These are phyloP conservation scores for Podaxis sp. DNA, from an alignment of 768 basidiomycete genomes.

Conservation along the genomic window DNA sequence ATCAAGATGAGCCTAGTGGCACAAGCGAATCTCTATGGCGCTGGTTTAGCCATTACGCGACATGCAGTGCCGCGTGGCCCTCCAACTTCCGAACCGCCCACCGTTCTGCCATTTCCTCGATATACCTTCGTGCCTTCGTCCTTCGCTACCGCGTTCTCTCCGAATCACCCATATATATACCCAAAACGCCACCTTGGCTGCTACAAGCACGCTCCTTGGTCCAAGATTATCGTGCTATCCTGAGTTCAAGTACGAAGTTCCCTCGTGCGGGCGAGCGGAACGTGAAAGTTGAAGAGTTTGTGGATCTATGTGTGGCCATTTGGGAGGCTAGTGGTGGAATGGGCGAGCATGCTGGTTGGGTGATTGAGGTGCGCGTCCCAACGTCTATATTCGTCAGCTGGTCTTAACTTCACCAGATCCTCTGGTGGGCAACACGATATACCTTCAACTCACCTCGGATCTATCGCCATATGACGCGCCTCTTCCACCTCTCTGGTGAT, in stretches of 20 bases:
- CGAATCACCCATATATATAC: constrained; percentile 16
- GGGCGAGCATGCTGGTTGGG: constrained; percentile 69
- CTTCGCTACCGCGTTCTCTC: constrained; percentile 36
- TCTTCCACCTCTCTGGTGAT: constrained; percentile 64
- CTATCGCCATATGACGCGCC: constrained; percentile 79
- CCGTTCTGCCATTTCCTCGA: constrained; percentile 62
- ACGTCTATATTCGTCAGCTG: constrained; percentile 1
- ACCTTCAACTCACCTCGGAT: constrained; percentile 92
- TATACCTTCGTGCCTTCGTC: constrained; percentile 75
- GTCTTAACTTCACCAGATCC: constrained; percentile 43
- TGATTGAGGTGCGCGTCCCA: constrained; percentile 64
- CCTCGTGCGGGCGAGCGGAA: constrained; percentile 83
- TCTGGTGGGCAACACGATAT: constrained; percentile 93
- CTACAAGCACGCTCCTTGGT: constrained; percentile 64
- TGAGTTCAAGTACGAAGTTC: constrained; percentile 70
- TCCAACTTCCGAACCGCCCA: constrained; percentile 75
- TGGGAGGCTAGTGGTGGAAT: constrained; percentile 76
- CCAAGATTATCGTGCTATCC: constrained; percentile 65
- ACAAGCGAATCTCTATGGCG: constrained; percentile 49
- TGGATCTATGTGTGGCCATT: constrained; percentile 73
- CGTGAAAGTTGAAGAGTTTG: constrained; percentile 76
- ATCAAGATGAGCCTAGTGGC: constrained; percentile 25
- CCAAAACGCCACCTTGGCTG: constrained; percentile 54
- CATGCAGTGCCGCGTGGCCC: constrained; percentile 72
- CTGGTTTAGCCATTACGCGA: constrained; percentile 59